These are phyloP conservation scores for Rostrohypoxylon terebratum DNA, from an alignment of 495 filamentous ascomycete species.

Conservation along the genomic window DNA sequence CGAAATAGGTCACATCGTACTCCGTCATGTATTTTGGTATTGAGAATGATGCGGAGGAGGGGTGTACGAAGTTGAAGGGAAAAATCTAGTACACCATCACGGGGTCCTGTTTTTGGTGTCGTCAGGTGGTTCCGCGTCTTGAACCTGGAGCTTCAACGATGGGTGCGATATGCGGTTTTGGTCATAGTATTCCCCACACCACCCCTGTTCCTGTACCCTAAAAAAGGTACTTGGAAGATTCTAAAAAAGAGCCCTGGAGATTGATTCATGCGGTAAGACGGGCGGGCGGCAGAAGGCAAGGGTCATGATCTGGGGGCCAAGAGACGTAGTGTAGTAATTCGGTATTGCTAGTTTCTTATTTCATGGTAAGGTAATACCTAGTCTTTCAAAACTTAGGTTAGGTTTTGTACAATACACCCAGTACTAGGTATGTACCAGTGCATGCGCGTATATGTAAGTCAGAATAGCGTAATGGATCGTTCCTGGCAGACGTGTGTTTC, in stretches of 20 bases:
- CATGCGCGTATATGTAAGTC: neutral
- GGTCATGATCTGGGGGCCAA: conserved; percentile 27
- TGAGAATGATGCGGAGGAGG: conserved; percentile 27
- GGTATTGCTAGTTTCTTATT: conserved; percentile 27
- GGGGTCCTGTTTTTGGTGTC: conserved; percentile 33
- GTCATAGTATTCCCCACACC: conserved; percentile 33
- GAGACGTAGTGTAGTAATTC: conserved; percentile 25
- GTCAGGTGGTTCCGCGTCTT: conserved; percentile 39
- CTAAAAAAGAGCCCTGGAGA: conserved; percentile 15
- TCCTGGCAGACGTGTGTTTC: neutral
- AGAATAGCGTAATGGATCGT: conserved; percentile 26
- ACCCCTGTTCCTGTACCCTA: conserved; percentile 13
- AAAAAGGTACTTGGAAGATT: neutral
- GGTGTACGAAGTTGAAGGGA: conserved; percentile 33
- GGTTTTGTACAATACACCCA: no score
- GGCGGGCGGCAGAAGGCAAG: conserved; percentile 24
- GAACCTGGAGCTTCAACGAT: conserved; percentile 34
- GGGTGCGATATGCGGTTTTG: conserved; percentile 14
- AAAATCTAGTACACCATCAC: conserved; percentile 43
- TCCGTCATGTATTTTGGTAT: neutral
- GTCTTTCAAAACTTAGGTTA: neutral
- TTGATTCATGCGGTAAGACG: conserved; percentile 38
- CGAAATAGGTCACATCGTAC: conserved; percentile 47
- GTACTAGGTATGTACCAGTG: neutral
- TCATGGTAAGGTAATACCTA: no score